Base-by-base conservation (phyloP, 768 basidiomycete species). In the Macrocybe gigantea region DNA sequence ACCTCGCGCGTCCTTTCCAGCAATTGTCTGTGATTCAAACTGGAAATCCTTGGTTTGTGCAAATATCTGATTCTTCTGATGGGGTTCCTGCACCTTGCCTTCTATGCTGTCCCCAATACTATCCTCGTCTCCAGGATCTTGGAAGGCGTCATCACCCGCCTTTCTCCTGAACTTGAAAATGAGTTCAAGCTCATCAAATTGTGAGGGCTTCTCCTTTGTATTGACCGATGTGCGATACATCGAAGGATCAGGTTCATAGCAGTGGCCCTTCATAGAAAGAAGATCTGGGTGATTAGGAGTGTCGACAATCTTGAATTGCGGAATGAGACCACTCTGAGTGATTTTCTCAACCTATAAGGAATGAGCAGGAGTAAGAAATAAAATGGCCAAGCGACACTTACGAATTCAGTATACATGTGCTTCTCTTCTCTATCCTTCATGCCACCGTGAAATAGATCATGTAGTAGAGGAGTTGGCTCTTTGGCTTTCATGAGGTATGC, bases 121-220 rank as follows among this genome's bases (percentile, higher is more conserved):
- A 12, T 41, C 41, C 22, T 41, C 41, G 12, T n/a, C 12, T n/a
- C 12, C 15, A 12, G 32, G 30, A 35, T 58, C 54, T 0, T 22
- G 10, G 45, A 57, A 57, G 31, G 56, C 48, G 35, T 59, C 53
- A 4, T 36, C 30, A 0, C 14, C 33, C 9, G 32, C 12, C 33
- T 38, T 30, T 6, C 37, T 38, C 45, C 58, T 61, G 45, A 59
- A 33, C 42, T 59, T 53, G 29, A 54, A 51, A 7, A 32, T 38
- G 12, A 53, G 38, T 30, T 46, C 49, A 7, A 50, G 4, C 15
- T 38, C 35, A 33, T 45, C 49, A 31, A 44, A 49, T 15, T 46
- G 48, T 7, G 52, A 50, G 8, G 34, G 29, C 14, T 42, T 36
- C 5, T 8, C 13, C 34, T 30, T 14, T 5, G 42, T 42, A 22